These are phyloP conservation scores for Talaromyces marneffei DNA, from an alignment of 2,329 filamentous ascomycete genomes.

Conservation along the genomic window DNA sequence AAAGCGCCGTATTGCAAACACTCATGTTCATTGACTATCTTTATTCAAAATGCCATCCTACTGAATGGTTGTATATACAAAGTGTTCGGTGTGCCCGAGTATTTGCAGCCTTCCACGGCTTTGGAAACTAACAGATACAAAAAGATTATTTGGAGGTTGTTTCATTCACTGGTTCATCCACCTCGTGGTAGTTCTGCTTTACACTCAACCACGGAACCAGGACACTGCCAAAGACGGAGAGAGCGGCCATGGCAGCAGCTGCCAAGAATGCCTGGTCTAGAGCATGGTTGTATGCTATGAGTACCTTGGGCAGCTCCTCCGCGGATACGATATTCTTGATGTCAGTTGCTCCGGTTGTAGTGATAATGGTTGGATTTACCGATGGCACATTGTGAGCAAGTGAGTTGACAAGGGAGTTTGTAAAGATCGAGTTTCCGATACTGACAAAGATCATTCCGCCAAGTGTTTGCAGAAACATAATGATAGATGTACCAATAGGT, in stretches of 20 bases:
- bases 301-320: neutral
- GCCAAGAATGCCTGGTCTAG: neutral
- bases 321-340: neutral
- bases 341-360: neutral
- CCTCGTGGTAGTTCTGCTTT: neutral
- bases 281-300: neutral
- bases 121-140: no score
- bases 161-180: neutral
- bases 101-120: no score
- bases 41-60: no score
- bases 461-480: constrained; percentile 27
- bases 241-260: constrained; percentile 27
- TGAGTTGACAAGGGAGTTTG: constrained; percentile 18
- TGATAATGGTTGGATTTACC: neutral
- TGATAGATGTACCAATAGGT: constrained; percentile 20
- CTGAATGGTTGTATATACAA: no score
- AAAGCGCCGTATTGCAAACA: no score
- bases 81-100: no score
- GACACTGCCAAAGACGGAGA: constrained; percentile 25
- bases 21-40: no score
- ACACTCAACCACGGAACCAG: neutral
- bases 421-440: constrained; percentile 25
- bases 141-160: neutral
- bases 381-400: neutral
- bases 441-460: constrained; percentile 27